phyloP scores from a whole-genome alignment of 768 basidiomycete species.

The Rubroboletus pulcherrimus region DNA sequence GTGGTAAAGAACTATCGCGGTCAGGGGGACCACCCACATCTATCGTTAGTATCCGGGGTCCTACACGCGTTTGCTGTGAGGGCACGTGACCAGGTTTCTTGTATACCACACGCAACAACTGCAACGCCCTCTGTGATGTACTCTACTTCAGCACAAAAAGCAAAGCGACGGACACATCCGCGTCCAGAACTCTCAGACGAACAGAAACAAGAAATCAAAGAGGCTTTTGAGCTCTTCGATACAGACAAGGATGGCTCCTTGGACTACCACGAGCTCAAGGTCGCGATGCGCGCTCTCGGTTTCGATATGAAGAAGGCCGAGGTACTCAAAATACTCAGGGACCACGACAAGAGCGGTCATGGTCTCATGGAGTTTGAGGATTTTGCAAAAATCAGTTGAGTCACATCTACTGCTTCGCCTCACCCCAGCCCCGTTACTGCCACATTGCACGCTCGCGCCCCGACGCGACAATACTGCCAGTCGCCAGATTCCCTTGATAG shows the following conservation, averaged over 20 bases:
- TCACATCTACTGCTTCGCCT: conserved; percentile 7
- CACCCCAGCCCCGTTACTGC: neutral
- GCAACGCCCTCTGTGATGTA: conserved; percentile 38
- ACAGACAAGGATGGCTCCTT: conserved; percentile 95
- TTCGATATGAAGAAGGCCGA: conserved; percentile 99
- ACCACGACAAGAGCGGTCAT: conserved; percentile 81
- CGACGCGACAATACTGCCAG: conserved; percentile 6
- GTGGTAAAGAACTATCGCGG: no score
- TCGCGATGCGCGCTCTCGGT: conserved; percentile 96
- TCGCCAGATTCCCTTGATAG: neutral
- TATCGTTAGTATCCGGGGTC: conserved; percentile 27
- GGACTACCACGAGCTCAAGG: conserved; percentile 98
- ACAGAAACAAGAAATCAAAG: conserved; percentile 94
- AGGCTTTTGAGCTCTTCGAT: conserved; percentile 98
- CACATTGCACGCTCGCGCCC: neutral
- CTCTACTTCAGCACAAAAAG: conserved; percentile 63
- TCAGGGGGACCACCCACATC: no score
- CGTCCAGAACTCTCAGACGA: conserved; percentile 85
- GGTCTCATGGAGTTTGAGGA: conserved; percentile 90
- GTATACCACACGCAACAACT: neutral
- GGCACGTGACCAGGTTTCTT: conserved; percentile 23
- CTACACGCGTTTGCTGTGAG: conserved; percentile 21
- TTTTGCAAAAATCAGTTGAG: conserved; percentile 89
- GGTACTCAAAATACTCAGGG: conserved; percentile 89
- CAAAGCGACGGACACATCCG: conserved; percentile 67